Evolutionary conservation across 176 grass and related monocot genomes (phyloP).

Genomic region (Pharus latifolius): DNA sequence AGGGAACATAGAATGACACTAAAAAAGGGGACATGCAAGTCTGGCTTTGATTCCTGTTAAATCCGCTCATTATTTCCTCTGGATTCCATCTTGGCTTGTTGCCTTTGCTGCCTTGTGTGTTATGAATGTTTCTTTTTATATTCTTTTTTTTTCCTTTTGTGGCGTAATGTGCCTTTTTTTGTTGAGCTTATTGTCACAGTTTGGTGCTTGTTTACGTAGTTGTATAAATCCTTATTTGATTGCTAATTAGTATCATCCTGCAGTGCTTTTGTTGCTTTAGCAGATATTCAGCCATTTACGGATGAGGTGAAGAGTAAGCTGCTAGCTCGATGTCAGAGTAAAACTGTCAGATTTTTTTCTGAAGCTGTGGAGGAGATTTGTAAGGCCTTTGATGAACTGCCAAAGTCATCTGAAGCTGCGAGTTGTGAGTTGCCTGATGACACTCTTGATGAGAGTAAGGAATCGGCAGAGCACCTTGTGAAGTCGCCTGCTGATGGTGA

Average conservation of each 20-base stretch:
- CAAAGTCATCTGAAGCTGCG: conserved; percentile 35
- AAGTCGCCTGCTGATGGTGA: conserved; percentile 29
- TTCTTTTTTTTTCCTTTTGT: too few species aligned
- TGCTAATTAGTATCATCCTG: conserved; percentile 28
- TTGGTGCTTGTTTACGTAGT: background rate
- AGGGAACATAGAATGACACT: too few species aligned
- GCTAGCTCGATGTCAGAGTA: conserved; percentile 43
- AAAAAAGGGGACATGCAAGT: too few species aligned
- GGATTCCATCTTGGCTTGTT: conserved; percentile 3
- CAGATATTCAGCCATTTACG: conserved; percentile 82
- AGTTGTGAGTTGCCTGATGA: conserved; percentile 14
- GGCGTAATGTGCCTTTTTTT: background rate
- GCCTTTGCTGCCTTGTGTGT: background rate
- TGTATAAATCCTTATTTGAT: background rate
- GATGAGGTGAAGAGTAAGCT: conserved; percentile 59
- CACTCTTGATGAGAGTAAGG: conserved; percentile 31
- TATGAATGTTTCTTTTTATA: too few species aligned
- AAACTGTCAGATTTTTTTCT: conserved; percentile 48
- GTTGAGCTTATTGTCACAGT: background rate
- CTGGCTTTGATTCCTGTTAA: background rate
- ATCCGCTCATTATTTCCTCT: background rate
- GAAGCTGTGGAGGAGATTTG: conserved; percentile 85
- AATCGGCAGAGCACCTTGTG: conserved; percentile 29
- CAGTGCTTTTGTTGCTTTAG: conserved; percentile 70
- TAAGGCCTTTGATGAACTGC: conserved; percentile 57